Percentiles rank a stretch among this genome's conserved stretches.
Evolutionary conservation across 805 yeast species (phyloP).

Genomic region (Wickerhamiella azyma): DNA sequence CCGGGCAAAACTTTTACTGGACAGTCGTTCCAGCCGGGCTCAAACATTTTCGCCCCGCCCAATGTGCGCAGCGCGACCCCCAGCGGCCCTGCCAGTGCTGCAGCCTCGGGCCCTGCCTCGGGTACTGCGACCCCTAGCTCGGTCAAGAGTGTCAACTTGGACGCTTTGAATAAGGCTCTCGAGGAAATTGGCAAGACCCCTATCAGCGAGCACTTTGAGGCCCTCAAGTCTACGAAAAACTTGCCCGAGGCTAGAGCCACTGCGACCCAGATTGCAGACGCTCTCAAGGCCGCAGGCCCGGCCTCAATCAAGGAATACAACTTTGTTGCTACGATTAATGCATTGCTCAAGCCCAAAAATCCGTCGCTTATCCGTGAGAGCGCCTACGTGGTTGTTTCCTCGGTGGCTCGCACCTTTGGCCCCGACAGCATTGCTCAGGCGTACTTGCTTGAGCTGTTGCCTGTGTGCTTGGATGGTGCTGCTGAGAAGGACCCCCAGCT

Average conservation of each 20-base stretch:
- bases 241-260: conserved; percentile 43
- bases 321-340: conserved; percentile 44
- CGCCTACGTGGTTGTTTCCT: conserved; percentile 45
- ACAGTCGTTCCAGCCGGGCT: conserved; percentile 12
- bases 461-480: conserved; percentile 51
- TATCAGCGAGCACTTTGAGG: conserved; percentile 41
- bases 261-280: conserved; percentile 39
- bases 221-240: conserved; percentile 38
- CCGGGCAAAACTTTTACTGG: conserved; percentile 14
- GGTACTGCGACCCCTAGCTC: conserved; percentile 33
- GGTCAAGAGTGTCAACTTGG: conserved; percentile 44
- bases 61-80: background rate
- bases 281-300: conserved; percentile 35
- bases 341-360: conserved; percentile 62
- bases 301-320: conserved; percentile 48
- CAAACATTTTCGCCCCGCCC: background rate
- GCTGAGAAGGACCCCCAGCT: conserved; percentile 84
- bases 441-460: conserved; percentile 49
- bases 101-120: conserved; percentile 12
- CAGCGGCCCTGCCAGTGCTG: background rate
- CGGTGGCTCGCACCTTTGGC: conserved; percentile 47
- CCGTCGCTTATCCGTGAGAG: conserved; percentile 66
- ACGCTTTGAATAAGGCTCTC: conserved; percentile 62
- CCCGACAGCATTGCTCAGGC: conserved; percentile 60
- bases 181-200: conserved; percentile 54